Base-by-base conservation (phyloP, 495 filamentous ascomycete genomes). In the Annulohypoxylon stygium region DNA sequence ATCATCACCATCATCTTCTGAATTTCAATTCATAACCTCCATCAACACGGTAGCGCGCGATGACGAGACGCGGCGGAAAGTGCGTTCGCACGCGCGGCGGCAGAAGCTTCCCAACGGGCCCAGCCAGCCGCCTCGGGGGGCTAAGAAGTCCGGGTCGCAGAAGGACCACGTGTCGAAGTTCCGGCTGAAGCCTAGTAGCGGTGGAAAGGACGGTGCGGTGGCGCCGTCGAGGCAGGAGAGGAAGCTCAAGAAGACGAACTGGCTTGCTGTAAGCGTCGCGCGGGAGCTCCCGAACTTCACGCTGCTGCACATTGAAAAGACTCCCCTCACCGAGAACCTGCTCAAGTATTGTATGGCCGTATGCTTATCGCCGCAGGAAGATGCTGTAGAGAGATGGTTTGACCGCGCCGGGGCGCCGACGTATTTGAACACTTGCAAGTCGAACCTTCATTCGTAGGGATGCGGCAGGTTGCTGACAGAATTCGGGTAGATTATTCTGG, bases 291-390 rank as follows among this genome's bases (percentile, higher is more conserved):
- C 76, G 30, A 77, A 75, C 30, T 75, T 77, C 67, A 70, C 76
- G 14, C 63, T 78, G 67, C 67, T 78, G 5, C 66, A 72, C 48
- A 78, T 78, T 26, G 69, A 78, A 65, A 78, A 76, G 66, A 78
- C 76, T 0, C 72, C 76, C 0, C 62, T 77, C 26, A 78, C 76
- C 25, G 75, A 78, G 39, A 78, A 36, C 64, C 30, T 78, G 37
- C 43, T 78, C 20, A 77, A 78, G 58, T 77, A 78, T 65, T 78
- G 76, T 16, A 77, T 78, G 69, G 75, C 76, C 26, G 75, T 78
- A 33, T 78, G 76, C 47, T 65, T 78, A 63, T 74, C 74, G 48
- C 75, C 76, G n/a, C 75, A 69, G 8, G 75, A 78, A 53, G 53
- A 67, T 10, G 53, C 64, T 14, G 67, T 78, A 2, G 75, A 78